Evolutionary conservation across 805 yeast genomes (phyloP).

Genomic region (Dipodascus geniculatus): DNA sequence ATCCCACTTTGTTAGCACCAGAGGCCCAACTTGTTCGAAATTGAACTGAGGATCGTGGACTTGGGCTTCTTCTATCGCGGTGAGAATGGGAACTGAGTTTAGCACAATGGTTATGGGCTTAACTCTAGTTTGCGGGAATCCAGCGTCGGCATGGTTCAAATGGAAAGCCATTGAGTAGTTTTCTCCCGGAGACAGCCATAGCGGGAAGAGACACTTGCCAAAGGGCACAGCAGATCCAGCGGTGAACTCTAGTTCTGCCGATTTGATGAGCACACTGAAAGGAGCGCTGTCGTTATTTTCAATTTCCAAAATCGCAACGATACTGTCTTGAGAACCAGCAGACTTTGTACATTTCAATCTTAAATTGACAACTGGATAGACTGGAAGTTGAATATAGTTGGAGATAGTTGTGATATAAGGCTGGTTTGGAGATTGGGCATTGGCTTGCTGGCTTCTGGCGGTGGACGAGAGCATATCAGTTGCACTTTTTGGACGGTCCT

Average conservation of each 20-base stretch:
- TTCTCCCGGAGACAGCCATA: constrained; percentile 19
- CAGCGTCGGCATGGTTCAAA: constrained; percentile 10
- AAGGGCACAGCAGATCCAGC: constrained; percentile 17
- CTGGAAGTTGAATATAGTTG: constrained; percentile 16
- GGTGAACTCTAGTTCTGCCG: constrained; percentile 14
- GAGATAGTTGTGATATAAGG: neutral
- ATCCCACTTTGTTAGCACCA: constrained; percentile 26
- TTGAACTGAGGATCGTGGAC: neutral
- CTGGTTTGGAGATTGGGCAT: neutral
- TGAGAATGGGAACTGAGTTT: neutral
- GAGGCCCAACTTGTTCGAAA: constrained; percentile 4
- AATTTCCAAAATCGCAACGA: constrained; percentile 38
- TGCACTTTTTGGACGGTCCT: neutral
- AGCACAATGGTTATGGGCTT: constrained; percentile 2
- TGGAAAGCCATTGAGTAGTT: constrained; percentile 20
- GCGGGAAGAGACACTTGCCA: constrained; percentile 20
- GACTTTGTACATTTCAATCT: constrained; percentile 37
- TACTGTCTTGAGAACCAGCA: constrained; percentile 33
- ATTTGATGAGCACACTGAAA: constrained; percentile 11
- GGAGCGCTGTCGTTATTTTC: constrained; percentile 34
- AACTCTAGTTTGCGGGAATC: constrained; percentile 6
- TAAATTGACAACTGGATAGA: constrained; percentile 32
- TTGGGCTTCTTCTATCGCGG: neutral
- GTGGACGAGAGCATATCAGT: neutral
- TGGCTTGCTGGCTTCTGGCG: neutral